phyloP scores from a whole-genome alignment of 768 basidiomycete genomes.

The Pulveroboletus sp. region DNA sequence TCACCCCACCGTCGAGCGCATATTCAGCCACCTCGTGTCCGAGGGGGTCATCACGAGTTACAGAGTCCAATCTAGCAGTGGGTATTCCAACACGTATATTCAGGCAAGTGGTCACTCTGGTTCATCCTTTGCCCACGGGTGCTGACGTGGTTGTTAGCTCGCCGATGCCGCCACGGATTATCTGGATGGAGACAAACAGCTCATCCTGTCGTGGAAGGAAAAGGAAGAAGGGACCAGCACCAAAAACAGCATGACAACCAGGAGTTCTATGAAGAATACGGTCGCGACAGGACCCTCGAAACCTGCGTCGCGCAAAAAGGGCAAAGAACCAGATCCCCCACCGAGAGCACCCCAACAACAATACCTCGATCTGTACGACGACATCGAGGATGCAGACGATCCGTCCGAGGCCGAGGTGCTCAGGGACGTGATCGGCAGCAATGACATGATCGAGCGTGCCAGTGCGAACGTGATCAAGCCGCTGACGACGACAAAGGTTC shows the following conservation, averaged over 20 bases:
- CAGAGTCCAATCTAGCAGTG: conserved; percentile 42
- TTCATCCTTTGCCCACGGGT: background rate
- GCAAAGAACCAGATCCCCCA: conserved; percentile 14
- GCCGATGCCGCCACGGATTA: conserved; percentile 22
- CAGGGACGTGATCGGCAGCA: conserved; percentile 8
- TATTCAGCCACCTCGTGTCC: conserved; percentile 54
- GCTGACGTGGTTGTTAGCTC: conserved; percentile 11
- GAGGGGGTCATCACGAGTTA: conserved; percentile 47
- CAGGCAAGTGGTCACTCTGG: conserved; percentile 36
- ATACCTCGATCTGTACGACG: conserved; percentile 26
- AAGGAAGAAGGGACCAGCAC: conserved; percentile 16
- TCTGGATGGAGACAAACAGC: conserved; percentile 11
- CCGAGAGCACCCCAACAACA: background rate
- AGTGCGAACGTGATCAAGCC: no score
- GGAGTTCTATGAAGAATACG: conserved; percentile 8
- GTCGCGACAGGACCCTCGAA: no score
- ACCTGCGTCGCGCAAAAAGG: conserved; percentile 15
- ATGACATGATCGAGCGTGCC: background rate
- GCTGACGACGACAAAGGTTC: conserved; percentile 6
- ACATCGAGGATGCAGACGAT: conserved; percentile 26
- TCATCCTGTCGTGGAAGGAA: conserved; percentile 28
- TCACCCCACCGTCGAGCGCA: conserved; percentile 56
- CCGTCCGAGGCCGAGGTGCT: conserved; percentile 16
- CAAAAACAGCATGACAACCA: background rate
- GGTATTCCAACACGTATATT: conserved; percentile 51